phyloP scores from a whole-genome alignment of 129 eudicot genomes.

The Artemisia tridentata region DNA sequence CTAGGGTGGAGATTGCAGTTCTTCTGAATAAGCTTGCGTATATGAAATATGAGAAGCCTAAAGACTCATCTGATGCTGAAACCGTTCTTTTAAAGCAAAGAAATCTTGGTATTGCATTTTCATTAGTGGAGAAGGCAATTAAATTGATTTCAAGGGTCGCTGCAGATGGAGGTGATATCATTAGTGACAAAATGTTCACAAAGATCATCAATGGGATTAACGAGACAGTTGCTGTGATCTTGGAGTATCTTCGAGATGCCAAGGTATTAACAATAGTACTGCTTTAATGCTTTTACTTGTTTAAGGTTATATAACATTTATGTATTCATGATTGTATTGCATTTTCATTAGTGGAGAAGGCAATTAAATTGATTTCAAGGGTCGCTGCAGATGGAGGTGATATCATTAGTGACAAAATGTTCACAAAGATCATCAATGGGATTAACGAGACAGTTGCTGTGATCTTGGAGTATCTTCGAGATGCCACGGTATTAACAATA shows the following conservation, averaged over 20 bases:
- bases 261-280: slow-evolving; percentile 42
- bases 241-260: slow-evolving; percentile 90
- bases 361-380: too few relatives aligned
- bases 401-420: too few relatives aligned
- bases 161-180: slow-evolving; percentile 63
- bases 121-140: slow-evolving; percentile 74
- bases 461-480: too few relatives aligned
- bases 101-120: slow-evolving; percentile 65
- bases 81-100: slow-evolving; percentile 48
- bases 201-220: slow-evolving; percentile 81
- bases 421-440: too few relatives aligned
- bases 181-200: slow-evolving; percentile 55
- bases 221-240: slow-evolving; percentile 71
- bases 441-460: too few relatives aligned
- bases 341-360: too few relatives aligned
- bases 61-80: slow-evolving; percentile 40
- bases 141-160: slow-evolving; percentile 66
- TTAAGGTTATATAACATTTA: neutral
- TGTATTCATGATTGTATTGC: slow-evolving; percentile 1
- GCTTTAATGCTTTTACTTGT: neutral
- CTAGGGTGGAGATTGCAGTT: slow-evolving; percentile 94
- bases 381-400: too few relatives aligned
- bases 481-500: too few relatives aligned
- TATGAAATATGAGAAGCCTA: slow-evolving; percentile 67
- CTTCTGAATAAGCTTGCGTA: slow-evolving; percentile 85